phyloP scores from a whole-genome alignment of 2,329 filamentous ascomycete genomes.

The Rugonectria rugulosa region DNA sequence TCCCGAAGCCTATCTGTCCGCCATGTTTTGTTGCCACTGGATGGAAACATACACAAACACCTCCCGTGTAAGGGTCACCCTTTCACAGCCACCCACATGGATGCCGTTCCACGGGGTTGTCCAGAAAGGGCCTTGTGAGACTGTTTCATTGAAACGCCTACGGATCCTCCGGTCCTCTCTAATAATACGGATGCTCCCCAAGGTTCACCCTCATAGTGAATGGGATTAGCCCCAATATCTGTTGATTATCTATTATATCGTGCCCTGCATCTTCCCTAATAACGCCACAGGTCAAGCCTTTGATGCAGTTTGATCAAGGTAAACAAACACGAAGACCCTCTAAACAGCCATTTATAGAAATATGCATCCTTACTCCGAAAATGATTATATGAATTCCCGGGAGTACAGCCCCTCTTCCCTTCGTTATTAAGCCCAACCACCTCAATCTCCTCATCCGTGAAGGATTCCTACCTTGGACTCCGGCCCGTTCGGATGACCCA shows the following conservation, averaged over 20 bases:
- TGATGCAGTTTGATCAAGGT: not conserved
- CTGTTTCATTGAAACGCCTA: conserved; percentile 15
- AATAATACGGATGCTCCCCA: conserved; percentile 1
- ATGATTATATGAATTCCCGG: too few relatives aligned
- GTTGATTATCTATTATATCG: conserved; percentile 1
- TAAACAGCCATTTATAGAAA: too few relatives aligned
- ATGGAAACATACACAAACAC: not conserved
- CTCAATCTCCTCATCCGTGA: too few relatives aligned
- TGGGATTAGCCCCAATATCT: not conserved
- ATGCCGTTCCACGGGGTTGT: conserved; percentile 4
- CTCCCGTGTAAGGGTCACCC: not conserved
- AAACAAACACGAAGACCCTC: conserved; percentile 1
- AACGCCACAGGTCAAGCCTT: conserved; percentile 8
- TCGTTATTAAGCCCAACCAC: too few relatives aligned
- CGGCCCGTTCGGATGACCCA: too few relatives aligned
- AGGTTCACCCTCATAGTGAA: conserved; percentile 8
- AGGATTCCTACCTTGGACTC: too few relatives aligned
- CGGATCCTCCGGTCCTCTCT: conserved; percentile 12
- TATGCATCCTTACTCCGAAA: too few relatives aligned
- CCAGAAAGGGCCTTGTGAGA: conserved; percentile 3
- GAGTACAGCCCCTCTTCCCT: too few relatives aligned
- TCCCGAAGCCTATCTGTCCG: not conserved
- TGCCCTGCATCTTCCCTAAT: not conserved
- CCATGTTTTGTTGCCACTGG: not conserved
- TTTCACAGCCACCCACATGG: conserved; percentile 8